Evolutionary conservation across 148 eudicot species (phyloP).

Genomic region (Amaranthus palmeri): DNA sequence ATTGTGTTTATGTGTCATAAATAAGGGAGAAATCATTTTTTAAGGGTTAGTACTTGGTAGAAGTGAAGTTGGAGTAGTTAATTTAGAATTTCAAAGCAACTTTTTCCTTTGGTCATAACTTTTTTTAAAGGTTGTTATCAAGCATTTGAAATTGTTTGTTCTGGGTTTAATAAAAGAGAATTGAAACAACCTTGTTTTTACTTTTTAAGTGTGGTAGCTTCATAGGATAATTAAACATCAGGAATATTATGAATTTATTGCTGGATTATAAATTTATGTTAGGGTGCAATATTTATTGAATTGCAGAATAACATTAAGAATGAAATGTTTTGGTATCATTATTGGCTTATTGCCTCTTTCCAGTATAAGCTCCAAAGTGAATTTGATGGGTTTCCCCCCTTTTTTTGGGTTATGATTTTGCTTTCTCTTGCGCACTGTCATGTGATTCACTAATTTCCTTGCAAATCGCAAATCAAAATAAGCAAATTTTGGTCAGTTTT

Average conservation of each 20-base stretch:
- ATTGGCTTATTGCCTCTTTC: not conserved
- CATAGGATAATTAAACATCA: not conserved
- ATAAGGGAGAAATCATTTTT: too few relatives aligned
- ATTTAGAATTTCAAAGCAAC: not conserved
- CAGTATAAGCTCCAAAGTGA: not conserved
- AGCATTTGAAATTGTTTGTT: conserved; percentile 1
- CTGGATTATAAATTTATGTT: not conserved
- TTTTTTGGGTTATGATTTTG: not conserved
- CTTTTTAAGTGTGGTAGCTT: not conserved
- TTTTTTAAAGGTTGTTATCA: not conserved
- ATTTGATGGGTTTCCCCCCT: too few relatives aligned
- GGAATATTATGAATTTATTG: not conserved
- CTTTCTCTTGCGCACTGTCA: not conserved
- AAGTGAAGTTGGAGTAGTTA: not conserved
- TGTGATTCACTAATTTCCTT: too few relatives aligned
- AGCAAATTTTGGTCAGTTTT: too few relatives aligned
- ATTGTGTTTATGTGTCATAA: too few relatives aligned
- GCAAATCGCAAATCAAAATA: too few relatives aligned
- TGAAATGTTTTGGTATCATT: not conserved
- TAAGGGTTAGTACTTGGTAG: too few relatives aligned
- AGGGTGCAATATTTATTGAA: not conserved
- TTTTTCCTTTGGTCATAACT: not conserved
- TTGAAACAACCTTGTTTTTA: not conserved
- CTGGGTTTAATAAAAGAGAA: not conserved
- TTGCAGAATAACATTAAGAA: not conserved